These are phyloP conservation scores for Neckera pumila DNA, from an alignment of 225 moss, liverwort and hornwort species.

Conservation along the genomic window DNA sequence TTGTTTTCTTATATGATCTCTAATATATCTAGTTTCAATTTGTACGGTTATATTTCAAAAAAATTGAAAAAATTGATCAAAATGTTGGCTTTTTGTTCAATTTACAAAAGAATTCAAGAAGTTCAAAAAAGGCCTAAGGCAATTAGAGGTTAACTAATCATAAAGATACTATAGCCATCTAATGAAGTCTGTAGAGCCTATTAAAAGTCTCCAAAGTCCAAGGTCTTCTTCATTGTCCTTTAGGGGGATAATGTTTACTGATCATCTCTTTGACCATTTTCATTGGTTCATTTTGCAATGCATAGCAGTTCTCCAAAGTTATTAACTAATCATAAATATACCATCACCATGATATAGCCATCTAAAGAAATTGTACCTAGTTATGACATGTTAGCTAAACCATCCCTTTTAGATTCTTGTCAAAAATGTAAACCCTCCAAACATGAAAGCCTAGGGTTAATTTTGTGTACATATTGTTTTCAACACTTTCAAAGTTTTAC, in stretches of 20 bases:
- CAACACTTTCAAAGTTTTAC: too few species aligned
- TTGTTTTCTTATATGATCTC: too few species aligned
- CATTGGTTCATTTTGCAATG: accelerated
- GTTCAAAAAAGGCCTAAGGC: too few species aligned
- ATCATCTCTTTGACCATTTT: not conserved
- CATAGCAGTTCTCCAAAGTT: not conserved
- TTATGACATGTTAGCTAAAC: not conserved
- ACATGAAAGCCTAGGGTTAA: not conserved
- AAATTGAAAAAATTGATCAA: too few species aligned
- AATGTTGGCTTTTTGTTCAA: too few species aligned
- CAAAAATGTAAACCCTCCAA: too few species aligned
- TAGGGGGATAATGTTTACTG: not conserved
- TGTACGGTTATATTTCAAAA: too few species aligned
- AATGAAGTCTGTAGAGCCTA: not conserved
- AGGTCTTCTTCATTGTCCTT: not conserved
- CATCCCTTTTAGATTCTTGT: not conserved
- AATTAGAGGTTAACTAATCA: too few species aligned
- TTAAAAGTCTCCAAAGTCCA: not conserved
- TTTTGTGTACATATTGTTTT: accelerated
- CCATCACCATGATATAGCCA: not conserved
- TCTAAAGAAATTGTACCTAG: not conserved
- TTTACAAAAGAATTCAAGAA: too few species aligned
- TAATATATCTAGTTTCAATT: too few species aligned
- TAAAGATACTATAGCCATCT: too few species aligned
- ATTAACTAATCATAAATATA: not conserved